Evolutionary conservation across 176 grass and related monocot genomes (phyloP).

Genomic region (Cymbopogon citratus): DNA sequence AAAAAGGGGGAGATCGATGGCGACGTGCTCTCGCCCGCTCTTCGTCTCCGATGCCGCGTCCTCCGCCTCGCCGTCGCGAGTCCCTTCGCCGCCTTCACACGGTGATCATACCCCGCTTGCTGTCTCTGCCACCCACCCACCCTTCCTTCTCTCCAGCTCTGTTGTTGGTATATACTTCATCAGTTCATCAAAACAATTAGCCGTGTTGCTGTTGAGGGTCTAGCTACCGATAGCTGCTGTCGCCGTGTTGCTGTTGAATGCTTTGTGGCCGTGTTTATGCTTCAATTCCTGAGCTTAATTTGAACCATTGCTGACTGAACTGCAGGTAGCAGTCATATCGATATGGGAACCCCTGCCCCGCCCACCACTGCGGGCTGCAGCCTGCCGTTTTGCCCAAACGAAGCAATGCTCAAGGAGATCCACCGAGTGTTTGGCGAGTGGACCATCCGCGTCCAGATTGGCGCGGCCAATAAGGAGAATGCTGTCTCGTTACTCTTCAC

Average conservation of each 20-base stretch:
- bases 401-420: conserved; percentile 18
- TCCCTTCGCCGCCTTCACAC: conserved; percentile 14
- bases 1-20: conserved; percentile 22
- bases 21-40: conserved; percentile 36
- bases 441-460: neutral
- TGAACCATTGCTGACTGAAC: neutral
- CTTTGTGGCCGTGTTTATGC: neutral
- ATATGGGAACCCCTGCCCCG: conserved; percentile 7
- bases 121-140: neutral
- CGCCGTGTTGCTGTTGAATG: no score
- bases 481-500: conserved; percentile 31
- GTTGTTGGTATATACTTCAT: no score
- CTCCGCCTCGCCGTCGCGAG: conserved; percentile 23
- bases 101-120: neutral
- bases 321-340: conserved; percentile 22
- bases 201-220: no score
- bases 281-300: neutral
- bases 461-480: conserved; percentile 21
- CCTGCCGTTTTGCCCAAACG: conserved; percentile 1
- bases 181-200: no score
- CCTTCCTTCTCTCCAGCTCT: neutral
- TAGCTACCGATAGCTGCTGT: no score
- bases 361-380: neutral
- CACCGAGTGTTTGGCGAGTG: conserved; percentile 14
- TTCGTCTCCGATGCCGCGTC: conserved; percentile 16